A percentile compares a stretch with the other conserved stretches of the same genome.
phyloP scores from a whole-genome alignment of 2,329 filamentous ascomycete species.

The Gyromitra esculenta region DNA sequence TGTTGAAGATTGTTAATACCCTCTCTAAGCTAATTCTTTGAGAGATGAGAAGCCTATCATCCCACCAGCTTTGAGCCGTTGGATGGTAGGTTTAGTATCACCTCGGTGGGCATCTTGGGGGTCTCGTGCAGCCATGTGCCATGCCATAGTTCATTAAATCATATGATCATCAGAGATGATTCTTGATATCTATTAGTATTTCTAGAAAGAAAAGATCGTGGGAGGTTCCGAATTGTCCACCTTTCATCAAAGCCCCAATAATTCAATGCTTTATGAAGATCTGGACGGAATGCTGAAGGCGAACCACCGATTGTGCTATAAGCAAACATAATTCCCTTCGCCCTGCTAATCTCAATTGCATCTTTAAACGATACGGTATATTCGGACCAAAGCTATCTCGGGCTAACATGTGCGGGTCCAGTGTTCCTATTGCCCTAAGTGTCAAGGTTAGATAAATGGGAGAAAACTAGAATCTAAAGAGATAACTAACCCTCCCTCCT shows the following conservation, averaged over 20 bases:
- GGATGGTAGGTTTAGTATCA: background rate
- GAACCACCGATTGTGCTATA: slow-evolving; percentile 20
- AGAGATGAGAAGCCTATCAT: background rate
- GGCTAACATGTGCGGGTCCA: background rate
- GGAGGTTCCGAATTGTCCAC: background rate
- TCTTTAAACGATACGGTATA: slow-evolving; percentile 10
- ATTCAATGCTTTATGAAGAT: background rate
- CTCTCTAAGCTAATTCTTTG: background rate
- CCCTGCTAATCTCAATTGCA: slow-evolving; percentile 8
- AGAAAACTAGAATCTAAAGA: background rate
- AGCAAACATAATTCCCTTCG: slow-evolving; percentile 10
- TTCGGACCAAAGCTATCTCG: slow-evolving; percentile 8
- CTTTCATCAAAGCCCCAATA: slow-evolving; percentile 7
- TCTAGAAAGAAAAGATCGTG: too few species aligned
- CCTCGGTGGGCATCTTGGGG: background rate
- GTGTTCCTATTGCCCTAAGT: slow-evolving; percentile 5
- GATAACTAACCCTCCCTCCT: slow-evolving; percentile 9
- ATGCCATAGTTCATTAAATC: slow-evolving; percentile 13
- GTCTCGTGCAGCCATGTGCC: background rate
- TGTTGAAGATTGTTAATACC: background rate
- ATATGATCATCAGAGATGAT: slow-evolving; percentile 26
- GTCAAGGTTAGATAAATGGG: background rate
- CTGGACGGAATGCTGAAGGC: background rate
- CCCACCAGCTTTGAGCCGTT: slow-evolving; percentile 3
- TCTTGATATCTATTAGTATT: background rate